A percentile compares a stretch with the other conserved stretches of the same genome.
Evolutionary conservation across 2,329 filamentous ascomycete species (phyloP).

Genomic region (Venturia effusa): DNA sequence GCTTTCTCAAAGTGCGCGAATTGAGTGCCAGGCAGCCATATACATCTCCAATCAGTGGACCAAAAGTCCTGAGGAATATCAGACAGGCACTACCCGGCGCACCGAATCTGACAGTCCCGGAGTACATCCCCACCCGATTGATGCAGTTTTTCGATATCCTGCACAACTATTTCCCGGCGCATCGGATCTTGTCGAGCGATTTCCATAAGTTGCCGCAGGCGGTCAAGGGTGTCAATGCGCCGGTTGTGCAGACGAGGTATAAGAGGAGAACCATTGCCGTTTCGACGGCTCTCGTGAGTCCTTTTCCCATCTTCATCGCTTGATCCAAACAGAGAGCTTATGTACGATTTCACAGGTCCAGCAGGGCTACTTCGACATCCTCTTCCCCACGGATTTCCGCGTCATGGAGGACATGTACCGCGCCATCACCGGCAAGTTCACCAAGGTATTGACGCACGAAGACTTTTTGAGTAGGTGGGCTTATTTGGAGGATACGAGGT

Average conservation of each 20-base stretch:
- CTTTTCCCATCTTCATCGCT: background rate
- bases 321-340: background rate
- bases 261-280: slow-evolving; percentile 80
- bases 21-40: slow-evolving; percentile 53
- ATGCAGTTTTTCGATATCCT: slow-evolving; percentile 97
- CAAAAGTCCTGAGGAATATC: slow-evolving; percentile 46
- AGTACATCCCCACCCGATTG: slow-evolving; percentile 88
- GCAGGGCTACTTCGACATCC: slow-evolving; percentile 97
- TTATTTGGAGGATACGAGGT: slow-evolving; percentile 79
- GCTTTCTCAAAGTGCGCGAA: slow-evolving; percentile 48
- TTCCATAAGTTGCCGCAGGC: slow-evolving; percentile 81
- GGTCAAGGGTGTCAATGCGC: slow-evolving; percentile 75
- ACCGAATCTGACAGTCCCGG: slow-evolving; percentile 62
- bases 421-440: slow-evolving; percentile 84
- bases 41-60: slow-evolving; percentile 53
- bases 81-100: slow-evolving; percentile 27
- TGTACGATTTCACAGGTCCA: slow-evolving; percentile 56
- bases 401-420: slow-evolving; percentile 88
- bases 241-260: slow-evolving; percentile 93
- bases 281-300: slow-evolving; percentile 74
- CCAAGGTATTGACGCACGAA: slow-evolving; percentile 73
- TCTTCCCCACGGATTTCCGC: slow-evolving; percentile 92
- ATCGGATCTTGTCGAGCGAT: slow-evolving; percentile 80
- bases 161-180: slow-evolving; percentile 76
- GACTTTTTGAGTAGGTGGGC: slow-evolving; percentile 88